These are phyloP conservation scores for Heliamphora ciliata DNA, from an alignment of 179 eudicot species.

Conservation along the genomic window DNA sequence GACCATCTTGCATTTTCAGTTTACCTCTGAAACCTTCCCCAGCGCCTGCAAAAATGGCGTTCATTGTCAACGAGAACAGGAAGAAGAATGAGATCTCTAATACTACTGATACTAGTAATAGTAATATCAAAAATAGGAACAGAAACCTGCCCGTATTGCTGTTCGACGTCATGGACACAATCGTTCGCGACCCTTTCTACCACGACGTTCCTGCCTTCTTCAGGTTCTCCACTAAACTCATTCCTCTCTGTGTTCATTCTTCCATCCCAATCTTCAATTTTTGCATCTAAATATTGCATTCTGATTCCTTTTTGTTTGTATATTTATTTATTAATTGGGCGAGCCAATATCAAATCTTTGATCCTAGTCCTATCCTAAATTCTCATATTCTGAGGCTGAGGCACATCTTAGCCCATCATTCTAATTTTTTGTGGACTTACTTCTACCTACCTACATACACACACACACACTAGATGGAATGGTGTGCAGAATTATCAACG, in stretches of 20 bases:
- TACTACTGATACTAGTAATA: neutral
- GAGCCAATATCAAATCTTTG: too few relatives aligned
- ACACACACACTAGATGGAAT: too few relatives aligned
- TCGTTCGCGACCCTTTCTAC: constrained; percentile 88
- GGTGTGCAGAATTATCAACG: too few relatives aligned
- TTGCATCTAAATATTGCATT: neutral
- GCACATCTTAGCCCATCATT: too few relatives aligned
- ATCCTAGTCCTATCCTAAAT: too few relatives aligned
- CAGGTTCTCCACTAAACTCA: constrained; percentile 29
- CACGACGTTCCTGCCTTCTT: constrained; percentile 72
- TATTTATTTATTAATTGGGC: too few relatives aligned
- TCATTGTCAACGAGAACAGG: neutral
- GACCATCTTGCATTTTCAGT: neutral
- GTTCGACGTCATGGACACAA: constrained; percentile 89
- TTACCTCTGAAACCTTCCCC: neutral
- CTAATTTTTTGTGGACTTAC: too few relatives aligned
- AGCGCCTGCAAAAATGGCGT: constrained; percentile 4
- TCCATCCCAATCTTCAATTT: neutral
- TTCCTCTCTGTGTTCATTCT: neutral
- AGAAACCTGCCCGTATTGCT: constrained; percentile 63
- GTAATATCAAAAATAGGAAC: neutral
- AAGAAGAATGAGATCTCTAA: neutral
- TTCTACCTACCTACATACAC: too few relatives aligned
- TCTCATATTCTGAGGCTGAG: too few relatives aligned
- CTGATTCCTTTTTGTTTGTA: neutral